A percentile compares a stretch with the other conserved stretches of the same genome.
phyloP scores from a whole-genome alignment of 805 yeast species.

The Saturnispora sanitii region DNA sequence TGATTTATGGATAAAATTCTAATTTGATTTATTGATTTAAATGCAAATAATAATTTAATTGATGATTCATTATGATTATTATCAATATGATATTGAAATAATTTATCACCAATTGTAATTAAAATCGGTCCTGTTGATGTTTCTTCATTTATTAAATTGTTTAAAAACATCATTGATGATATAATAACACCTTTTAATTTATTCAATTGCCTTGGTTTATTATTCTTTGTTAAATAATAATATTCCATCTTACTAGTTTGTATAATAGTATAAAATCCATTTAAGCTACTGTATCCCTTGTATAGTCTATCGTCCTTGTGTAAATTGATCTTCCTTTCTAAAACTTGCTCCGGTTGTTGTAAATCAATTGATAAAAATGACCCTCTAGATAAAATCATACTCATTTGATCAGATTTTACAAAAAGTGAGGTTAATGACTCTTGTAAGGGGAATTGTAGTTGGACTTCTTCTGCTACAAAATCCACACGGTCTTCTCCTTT shows the following conservation, averaged over 20 bases:
- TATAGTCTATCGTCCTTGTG: no score
- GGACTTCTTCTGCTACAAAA: slow-evolving; percentile 26
- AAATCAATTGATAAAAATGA: no score
- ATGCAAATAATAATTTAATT: slow-evolving; percentile 18
- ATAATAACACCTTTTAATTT: slow-evolving; percentile 39
- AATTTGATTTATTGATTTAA: not conserved
- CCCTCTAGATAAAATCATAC: slow-evolving; percentile 33
- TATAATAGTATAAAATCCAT: no score
- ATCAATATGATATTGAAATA: slow-evolving; percentile 40
- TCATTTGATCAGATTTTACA: slow-evolving; percentile 46
- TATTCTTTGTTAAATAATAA: no score
- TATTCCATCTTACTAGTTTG: no score
- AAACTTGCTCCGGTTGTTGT: no score
- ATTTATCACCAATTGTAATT: slow-evolving; percentile 40
- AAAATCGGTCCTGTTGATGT: slow-evolving; percentile 37
- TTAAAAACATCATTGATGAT: slow-evolving; percentile 32
- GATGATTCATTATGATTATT: slow-evolving; percentile 34
- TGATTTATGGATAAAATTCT: not conserved
- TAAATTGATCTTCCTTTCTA: no score
- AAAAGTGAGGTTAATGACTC: slow-evolving; percentile 37
- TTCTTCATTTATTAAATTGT: slow-evolving; percentile 18
- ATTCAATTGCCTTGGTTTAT: slow-evolving; percentile 38
- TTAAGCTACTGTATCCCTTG: no score
- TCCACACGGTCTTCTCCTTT: not conserved
- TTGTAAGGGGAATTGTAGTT: slow-evolving; percentile 25